Conservation (phyloP, 2,329 filamentous ascomycete species). For the Catunica adiposa region DNA sequence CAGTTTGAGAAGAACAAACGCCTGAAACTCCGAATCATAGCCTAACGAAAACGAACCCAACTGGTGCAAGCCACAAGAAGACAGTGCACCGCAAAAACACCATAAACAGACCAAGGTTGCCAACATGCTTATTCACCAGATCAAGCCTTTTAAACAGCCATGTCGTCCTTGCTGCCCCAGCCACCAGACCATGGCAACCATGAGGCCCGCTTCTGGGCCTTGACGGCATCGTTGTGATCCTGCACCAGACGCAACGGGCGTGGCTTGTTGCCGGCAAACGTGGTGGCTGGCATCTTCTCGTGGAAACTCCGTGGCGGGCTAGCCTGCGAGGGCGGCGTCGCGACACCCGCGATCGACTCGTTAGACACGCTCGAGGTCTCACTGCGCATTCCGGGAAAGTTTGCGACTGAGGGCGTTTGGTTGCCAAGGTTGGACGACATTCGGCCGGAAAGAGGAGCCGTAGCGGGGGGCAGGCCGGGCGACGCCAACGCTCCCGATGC, state of each 20-base stretch:
- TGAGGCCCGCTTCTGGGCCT: slow-evolving; percentile 41
- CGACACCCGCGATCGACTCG: slow-evolving; percentile 37
- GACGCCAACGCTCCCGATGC: slow-evolving; percentile 28
- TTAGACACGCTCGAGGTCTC: slow-evolving; percentile 49
- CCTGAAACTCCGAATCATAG: slow-evolving; percentile 1
- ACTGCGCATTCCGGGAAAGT: slow-evolving; percentile 57
- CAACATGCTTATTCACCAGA: neutral
- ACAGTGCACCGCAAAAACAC: too few relatives aligned
- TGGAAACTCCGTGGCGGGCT: slow-evolving; percentile 26
- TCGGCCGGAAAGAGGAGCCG: slow-evolving; percentile 30
- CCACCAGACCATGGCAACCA: slow-evolving; percentile 45
- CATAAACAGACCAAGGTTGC: neutral
- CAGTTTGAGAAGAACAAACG: neutral
- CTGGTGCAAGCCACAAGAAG: too few relatives aligned
- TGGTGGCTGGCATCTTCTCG: slow-evolving; percentile 37
- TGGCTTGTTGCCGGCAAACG: slow-evolving; percentile 52
- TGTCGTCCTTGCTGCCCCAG: slow-evolving; percentile 36
- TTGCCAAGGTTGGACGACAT: slow-evolving; percentile 29
- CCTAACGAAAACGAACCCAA: neutral
- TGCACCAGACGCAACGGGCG: slow-evolving; percentile 76
- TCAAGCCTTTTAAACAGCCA: slow-evolving; percentile 3
- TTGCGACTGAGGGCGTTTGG: slow-evolving; percentile 34
- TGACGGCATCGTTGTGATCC: slow-evolving; percentile 43
- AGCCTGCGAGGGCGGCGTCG: slow-evolving; percentile 33
- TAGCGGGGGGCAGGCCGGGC: slow-evolving; percentile 20